phyloP scores from a whole-genome alignment of 768 basidiomycete genomes.

The Leccinum truebloodii region DNA sequence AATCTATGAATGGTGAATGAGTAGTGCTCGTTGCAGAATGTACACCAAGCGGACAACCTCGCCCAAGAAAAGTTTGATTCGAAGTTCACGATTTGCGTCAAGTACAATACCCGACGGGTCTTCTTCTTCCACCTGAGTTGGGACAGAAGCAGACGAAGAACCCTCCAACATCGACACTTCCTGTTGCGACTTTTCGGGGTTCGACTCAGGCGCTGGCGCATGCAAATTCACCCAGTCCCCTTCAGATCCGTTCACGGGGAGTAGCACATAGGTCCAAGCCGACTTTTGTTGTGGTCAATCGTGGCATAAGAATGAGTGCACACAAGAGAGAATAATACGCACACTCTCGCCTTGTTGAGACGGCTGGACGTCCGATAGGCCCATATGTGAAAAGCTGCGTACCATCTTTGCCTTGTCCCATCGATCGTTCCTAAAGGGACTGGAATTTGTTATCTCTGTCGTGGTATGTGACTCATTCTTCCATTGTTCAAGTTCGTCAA shows the following conservation, averaged over 20 bases:
- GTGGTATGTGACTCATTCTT: constrained; percentile 53
- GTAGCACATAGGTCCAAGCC: constrained; percentile 45
- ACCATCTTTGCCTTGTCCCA: constrained; percentile 86
- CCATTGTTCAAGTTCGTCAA: constrained; percentile 61
- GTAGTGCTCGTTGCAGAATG: not conserved
- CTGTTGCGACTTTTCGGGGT: constrained; percentile 2
- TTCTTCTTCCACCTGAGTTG: constrained; percentile 5
- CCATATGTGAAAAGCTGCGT: constrained; percentile 67
- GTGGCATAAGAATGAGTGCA: constrained; percentile 1
- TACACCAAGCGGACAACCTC: constrained; percentile 44
- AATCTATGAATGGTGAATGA: constrained; percentile 41
- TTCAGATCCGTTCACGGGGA: constrained; percentile 33
- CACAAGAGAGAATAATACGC: not conserved
- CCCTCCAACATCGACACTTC: constrained; percentile 1
- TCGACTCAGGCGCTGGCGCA: constrained; percentile 11
- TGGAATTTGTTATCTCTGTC: constrained; percentile 34
- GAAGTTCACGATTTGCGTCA: constrained; percentile 66
- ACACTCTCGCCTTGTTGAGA: constrained; percentile 11
- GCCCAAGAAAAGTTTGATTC: constrained; percentile 72
- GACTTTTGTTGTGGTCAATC: constrained; percentile 36
- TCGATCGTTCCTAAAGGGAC: constrained; percentile 49
- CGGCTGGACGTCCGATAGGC: constrained; percentile 28
- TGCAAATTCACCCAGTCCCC: constrained; percentile 44
- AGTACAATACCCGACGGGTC: constrained; percentile 51
- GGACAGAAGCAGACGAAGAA: constrained; percentile 1